phyloP scores from a whole-genome alignment of 805 yeast species.

The Tanozyma kutaoensis region DNA sequence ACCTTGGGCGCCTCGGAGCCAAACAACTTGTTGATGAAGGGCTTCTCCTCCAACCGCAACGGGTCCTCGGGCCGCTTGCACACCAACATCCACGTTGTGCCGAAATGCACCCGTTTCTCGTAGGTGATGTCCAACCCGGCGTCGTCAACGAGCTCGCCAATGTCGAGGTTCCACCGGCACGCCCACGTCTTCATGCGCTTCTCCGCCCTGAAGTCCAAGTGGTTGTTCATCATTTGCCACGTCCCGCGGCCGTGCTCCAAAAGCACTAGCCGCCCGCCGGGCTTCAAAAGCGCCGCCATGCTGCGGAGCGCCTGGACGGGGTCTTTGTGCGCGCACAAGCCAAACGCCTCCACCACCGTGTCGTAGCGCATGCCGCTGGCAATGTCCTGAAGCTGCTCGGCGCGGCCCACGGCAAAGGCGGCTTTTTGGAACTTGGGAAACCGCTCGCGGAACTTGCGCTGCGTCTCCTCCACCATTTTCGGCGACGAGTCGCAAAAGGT shows the following conservation, averaged over 20 bases:
- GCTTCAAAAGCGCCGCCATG: slow-evolving; percentile 61
- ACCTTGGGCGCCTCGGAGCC: slow-evolving; percentile 8
- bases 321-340: slow-evolving; percentile 90
- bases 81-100: slow-evolving; percentile 81
- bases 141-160: slow-evolving; percentile 72
- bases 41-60: slow-evolving; percentile 27
- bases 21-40: slow-evolving; percentile 26
- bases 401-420: slow-evolving; percentile 83
- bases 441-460: slow-evolving; percentile 52
- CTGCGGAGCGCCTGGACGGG: slow-evolving; percentile 74
- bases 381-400: slow-evolving; percentile 61
- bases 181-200: slow-evolving; percentile 87
- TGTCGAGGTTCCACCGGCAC: slow-evolving; percentile 93
- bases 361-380: slow-evolving; percentile 59
- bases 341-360: slow-evolving; percentile 88
- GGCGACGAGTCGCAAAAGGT: slow-evolving; percentile 79
- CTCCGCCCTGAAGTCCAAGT: slow-evolving; percentile 73
- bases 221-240: slow-evolving; percentile 63
- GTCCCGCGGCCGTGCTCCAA: slow-evolving; percentile 89
- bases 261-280: slow-evolving; percentile 79
- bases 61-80: slow-evolving; percentile 66
- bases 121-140: slow-evolving; percentile 76
- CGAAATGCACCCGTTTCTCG: slow-evolving; percentile 74
- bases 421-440: slow-evolving; percentile 61
- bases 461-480: slow-evolving; percentile 75